Conservation (phyloP, 2,329 filamentous ascomycete genomes). For the Apiospora koreana region DNA sequence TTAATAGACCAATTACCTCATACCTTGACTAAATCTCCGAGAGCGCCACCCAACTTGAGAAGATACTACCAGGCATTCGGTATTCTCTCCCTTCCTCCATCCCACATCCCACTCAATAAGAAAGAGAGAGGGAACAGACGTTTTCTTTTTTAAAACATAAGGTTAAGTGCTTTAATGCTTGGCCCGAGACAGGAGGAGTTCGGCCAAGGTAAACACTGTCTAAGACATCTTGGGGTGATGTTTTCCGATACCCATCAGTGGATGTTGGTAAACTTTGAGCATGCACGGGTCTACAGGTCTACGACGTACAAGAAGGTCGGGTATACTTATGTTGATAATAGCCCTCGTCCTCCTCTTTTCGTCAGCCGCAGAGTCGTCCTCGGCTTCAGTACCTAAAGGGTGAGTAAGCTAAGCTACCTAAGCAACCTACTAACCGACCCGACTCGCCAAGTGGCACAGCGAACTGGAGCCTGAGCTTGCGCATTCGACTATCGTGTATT, state of each 20-base stretch:
- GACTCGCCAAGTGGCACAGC: not conserved
- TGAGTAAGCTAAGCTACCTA: not conserved
- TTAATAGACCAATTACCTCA: not conserved
- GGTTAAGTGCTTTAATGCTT: not conserved
- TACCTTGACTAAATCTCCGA: not conserved
- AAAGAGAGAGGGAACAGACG: not conserved
- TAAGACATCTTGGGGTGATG: not conserved
- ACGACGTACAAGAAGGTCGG: too few relatives aligned
- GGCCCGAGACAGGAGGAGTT: not conserved
- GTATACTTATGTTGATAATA: too few relatives aligned
- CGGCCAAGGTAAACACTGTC: not conserved
- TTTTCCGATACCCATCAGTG: not conserved
- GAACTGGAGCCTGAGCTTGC: not conserved
- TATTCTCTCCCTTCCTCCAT: not conserved
- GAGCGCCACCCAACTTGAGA: not conserved
- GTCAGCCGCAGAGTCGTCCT: not conserved
- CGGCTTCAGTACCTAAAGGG: not conserved
- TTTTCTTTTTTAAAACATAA: not conserved
- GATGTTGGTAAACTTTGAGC: not conserved
- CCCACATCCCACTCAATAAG: not conserved
- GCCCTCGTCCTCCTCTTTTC: not conserved
- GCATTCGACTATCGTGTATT: slow-evolving; percentile 8
- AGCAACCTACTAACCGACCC: not conserved
- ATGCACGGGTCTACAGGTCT: not conserved
- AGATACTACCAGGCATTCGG: slow-evolving; percentile 6